Evolutionary conservation across 1,284 basidiomycete genomes (phyloP).

Genomic region (Cutaneotrichosporon sp.): DNA sequence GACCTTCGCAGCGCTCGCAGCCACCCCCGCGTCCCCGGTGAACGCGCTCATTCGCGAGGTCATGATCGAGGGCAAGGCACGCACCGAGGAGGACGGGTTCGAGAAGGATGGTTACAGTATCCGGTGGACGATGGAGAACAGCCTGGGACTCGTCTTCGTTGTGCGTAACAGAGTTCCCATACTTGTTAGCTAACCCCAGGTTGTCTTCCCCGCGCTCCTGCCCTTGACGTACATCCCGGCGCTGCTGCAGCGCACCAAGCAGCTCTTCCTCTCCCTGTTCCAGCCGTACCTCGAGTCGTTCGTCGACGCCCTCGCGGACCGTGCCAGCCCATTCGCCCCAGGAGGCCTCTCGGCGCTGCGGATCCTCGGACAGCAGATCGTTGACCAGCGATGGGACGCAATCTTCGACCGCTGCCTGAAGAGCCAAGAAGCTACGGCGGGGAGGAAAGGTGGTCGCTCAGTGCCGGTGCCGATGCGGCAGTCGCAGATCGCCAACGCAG

Average conservation of each 20-base stretch:
- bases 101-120: slow-evolving; percentile 90
- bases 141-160: slow-evolving; percentile 90
- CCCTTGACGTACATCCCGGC: slow-evolving; percentile 93
- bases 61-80: slow-evolving; percentile 69
- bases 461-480: not conserved
- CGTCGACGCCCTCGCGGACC: slow-evolving; percentile 71
- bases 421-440: slow-evolving; percentile 31
- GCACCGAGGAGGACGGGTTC: slow-evolving; percentile 65
- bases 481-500: slow-evolving; percentile 6
- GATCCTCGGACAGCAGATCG: slow-evolving; percentile 37
- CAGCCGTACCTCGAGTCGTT: slow-evolving; percentile 76
- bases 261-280: slow-evolving; percentile 80
- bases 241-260: slow-evolving; percentile 73
- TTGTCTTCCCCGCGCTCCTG: slow-evolving; percentile 94
- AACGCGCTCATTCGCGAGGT: slow-evolving; percentile 86
- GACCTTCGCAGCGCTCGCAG: slow-evolving; percentile 68
- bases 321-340: slow-evolving; percentile 46
- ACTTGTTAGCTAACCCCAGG: slow-evolving; percentile 56
- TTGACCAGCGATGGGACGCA: slow-evolving; percentile 43
- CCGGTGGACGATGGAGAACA: slow-evolving; percentile 88
- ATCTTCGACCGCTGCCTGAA: slow-evolving; percentile 50
- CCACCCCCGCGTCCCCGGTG: slow-evolving; percentile 78
- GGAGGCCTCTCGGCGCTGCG: slow-evolving; percentile 31
- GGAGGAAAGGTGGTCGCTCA: slow-evolving; percentile 8
- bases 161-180: slow-evolving; percentile 57